Conservation (phyloP, 352 stramenopile species). For the Nothophytophthora sp. region DNA sequence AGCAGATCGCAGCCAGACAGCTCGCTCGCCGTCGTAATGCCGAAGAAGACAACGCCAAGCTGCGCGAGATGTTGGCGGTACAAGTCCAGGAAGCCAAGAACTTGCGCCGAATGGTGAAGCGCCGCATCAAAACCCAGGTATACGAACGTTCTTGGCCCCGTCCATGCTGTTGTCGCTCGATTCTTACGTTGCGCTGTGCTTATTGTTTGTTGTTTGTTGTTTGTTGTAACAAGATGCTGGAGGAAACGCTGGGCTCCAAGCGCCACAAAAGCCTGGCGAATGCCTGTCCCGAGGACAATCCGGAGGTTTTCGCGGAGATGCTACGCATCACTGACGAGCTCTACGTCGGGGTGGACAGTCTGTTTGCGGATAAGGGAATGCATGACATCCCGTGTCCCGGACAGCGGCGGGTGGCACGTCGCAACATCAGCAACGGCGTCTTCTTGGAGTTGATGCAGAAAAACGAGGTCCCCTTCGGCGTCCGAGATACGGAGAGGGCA, state of each 20-base stretch:
- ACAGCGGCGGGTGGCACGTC: not conserved
- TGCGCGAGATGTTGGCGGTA: not conserved
- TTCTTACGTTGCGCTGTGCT: too few relatives aligned
- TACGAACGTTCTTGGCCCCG: not conserved
- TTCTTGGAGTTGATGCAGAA: conserved; percentile 14
- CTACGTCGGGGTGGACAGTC: conserved; percentile 7
- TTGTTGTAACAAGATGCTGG: too few relatives aligned
- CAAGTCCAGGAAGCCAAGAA: not conserved
- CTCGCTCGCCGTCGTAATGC: not conserved
- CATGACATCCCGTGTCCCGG: not conserved
- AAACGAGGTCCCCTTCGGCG: conserved; percentile 11
- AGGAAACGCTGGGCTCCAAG: too few relatives aligned
- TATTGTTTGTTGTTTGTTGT: too few relatives aligned
- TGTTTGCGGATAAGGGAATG: conserved; percentile 1
- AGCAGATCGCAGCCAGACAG: not conserved
- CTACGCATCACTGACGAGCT: conserved; percentile 5
- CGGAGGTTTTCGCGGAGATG: not conserved
- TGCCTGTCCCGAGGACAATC: too few relatives aligned
- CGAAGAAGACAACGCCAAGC: not conserved
- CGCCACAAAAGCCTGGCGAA: too few relatives aligned
- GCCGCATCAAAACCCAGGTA: not conserved
- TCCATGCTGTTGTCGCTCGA: too few relatives aligned
- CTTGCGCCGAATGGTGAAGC: not conserved
- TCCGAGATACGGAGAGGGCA: not conserved
- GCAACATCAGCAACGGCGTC: conserved; percentile 1